A percentile compares a stretch with the other conserved stretches of the same genome.
Evolutionary conservation across 441 rosid genomes (phyloP).

Genomic region (Capsella rubella): DNA sequence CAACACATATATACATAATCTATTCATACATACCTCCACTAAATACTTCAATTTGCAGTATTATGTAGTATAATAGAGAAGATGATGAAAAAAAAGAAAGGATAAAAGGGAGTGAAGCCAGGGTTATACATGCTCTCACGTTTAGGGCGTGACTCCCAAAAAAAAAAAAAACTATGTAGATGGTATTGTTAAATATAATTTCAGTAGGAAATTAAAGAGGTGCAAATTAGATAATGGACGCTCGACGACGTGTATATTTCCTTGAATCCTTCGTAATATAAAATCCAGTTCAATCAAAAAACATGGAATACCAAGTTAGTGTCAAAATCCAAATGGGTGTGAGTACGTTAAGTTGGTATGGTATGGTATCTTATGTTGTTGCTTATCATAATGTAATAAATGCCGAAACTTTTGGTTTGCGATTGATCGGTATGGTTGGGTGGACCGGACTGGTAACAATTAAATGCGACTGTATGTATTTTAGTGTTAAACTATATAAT

Average conservation of each 20-base stretch:
- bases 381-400: conserved; percentile 10
- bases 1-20: not conserved
- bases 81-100: conserved; percentile 14
- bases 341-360: conserved; percentile 4
- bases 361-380: conserved; percentile 16
- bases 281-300: not conserved
- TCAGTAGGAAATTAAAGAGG: conserved; percentile 4
- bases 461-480: conserved; percentile 18
- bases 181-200: conserved; percentile 6
- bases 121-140: conserved; percentile 31
- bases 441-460: conserved; percentile 32
- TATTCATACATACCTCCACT: too few species aligned
- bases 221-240: conserved; percentile 4
- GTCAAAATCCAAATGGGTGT: conserved; percentile 3
- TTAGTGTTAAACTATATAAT: conserved; percentile 8
- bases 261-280: not conserved
- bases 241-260: conserved; percentile 11
- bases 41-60: not conserved
- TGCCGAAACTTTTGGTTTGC: conserved; percentile 25
- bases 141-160: conserved; percentile 39
- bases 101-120: conserved; percentile 30
- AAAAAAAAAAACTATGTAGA: conserved; percentile 5
- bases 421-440: conserved; percentile 24
- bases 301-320: conserved; percentile 23
- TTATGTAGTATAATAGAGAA: conserved; percentile 22